These are phyloP conservation scores for Pelargonium citronellum DNA, from an alignment of 441 rosid genomes.

Conservation along the genomic window DNA sequence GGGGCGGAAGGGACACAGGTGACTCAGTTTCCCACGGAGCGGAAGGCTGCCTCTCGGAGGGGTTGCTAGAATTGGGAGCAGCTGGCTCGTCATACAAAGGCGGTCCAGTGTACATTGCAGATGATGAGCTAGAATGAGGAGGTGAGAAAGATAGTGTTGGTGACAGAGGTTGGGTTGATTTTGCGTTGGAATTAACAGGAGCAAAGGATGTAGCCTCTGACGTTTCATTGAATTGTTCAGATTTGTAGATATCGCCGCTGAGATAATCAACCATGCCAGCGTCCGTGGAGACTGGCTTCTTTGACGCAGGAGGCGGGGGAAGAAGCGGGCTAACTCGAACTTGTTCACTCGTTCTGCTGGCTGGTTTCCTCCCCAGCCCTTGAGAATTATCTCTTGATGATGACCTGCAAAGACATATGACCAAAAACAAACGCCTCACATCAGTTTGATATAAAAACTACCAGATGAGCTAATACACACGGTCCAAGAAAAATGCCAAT, in stretches of 20 bases:
- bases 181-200: conserved; percentile 29
- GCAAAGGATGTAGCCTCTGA: conserved; percentile 24
- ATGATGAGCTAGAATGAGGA: conserved; percentile 16
- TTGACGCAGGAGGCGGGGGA: conserved; percentile 81
- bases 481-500: too few relatives aligned
- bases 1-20: conserved; percentile 52
- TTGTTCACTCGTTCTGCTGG: conserved; percentile 31
- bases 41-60: conserved; percentile 54
- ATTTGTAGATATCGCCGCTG: conserved; percentile 77
- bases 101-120: conserved; percentile 34
- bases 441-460: too few relatives aligned
- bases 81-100: conserved; percentile 57
- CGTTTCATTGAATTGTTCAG: conserved; percentile 37
- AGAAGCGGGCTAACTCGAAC: conserved; percentile 44
- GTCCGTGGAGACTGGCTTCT: conserved; percentile 50
- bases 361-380: conserved; percentile 46
- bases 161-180: not conserved
- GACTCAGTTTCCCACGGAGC: conserved; percentile 65
- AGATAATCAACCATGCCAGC: conserved; percentile 61
- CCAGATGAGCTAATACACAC: too few relatives aligned
- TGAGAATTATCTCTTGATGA: conserved; percentile 47
- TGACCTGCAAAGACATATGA: conserved; percentile 43
- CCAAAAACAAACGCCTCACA: too few relatives aligned
- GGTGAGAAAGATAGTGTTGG: conserved; percentile 4
- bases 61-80: conserved; percentile 18